A percentile compares a stretch with the other conserved stretches of the same genome.
phyloP scores from a whole-genome alignment of 1,139 yeast species.

The Meyerozyma guilliermondii region DNA sequence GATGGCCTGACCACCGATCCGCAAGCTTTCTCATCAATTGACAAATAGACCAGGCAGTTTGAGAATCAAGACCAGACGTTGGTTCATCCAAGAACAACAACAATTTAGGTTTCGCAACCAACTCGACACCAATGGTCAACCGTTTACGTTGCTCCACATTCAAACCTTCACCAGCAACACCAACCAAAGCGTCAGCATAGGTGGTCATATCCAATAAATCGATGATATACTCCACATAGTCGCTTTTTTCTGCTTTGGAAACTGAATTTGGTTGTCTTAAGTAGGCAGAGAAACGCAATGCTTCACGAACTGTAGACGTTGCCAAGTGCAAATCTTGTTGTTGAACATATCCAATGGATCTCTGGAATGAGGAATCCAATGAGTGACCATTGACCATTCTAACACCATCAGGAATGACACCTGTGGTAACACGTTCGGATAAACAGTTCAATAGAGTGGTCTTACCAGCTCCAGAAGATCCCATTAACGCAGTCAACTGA shows the following conservation, averaged over 20 bases:
- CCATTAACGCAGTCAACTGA: constrained; percentile 61
- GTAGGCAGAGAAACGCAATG: constrained; percentile 65
- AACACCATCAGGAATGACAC: constrained; percentile 65
- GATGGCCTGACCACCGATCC: constrained; percentile 75
- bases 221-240: constrained; percentile 68
- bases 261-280: constrained; percentile 62
- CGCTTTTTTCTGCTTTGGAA: constrained; percentile 55
- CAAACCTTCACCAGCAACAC: constrained; percentile 72
- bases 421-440: constrained; percentile 74
- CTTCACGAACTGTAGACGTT: constrained; percentile 78
- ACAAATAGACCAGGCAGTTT: constrained; percentile 85
- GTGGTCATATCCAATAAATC: constrained; percentile 64
- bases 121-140: constrained; percentile 79
- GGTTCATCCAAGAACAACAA: constrained; percentile 86
- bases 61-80: constrained; percentile 89
- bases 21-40: constrained; percentile 72
- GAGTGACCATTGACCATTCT: constrained; percentile 70
- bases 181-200: constrained; percentile 79
- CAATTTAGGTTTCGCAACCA: constrained; percentile 82
- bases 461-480: constrained; percentile 87
- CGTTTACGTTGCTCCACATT: constrained; percentile 86
- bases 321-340: constrained; percentile 75
- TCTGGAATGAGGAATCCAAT: constrained; percentile 69
- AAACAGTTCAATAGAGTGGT: constrained; percentile 70
- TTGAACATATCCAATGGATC: constrained; percentile 80